Base-by-base conservation (phyloP, 2,329 filamentous ascomycete genomes). In the Fusarium coicis region DNA sequence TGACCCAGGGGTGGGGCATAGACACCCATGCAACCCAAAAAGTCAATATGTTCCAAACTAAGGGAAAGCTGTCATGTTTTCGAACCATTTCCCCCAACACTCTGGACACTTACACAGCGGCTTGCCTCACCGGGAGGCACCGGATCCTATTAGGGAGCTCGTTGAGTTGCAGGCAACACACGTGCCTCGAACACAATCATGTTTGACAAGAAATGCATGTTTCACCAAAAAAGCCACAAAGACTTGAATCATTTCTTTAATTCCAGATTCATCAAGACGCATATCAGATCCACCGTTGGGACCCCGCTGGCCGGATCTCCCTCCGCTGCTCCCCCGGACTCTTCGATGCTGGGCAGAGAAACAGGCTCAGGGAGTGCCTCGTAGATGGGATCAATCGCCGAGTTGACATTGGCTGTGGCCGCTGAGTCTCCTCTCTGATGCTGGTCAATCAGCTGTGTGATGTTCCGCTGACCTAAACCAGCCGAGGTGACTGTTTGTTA, bases 401-500 rank as follows among this genome's bases (percentile, higher is more conserved):
- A 36, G 26, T 60, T 43, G 53, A 58, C 61, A 70, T 71, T 73
- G 55, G 49, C 59, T 56, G 43, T 53, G 23, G 21, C 52, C 49
- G 40, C 46, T 47, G 50, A 50, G 60, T 46, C 50, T 73, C 57
- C 52, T 53, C 53, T 54, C 46, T 66, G 43, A 62, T 46, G 57
- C 50, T 63, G 42, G 57, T 70, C 49, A 60, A 66, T 61, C 54
- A 63, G 55, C 60, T 53, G 37, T 61, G 36, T 34, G 43, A 40
- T 47, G 55, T 66, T 63, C 37, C 65, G 63, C 56, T 54, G 56
- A 54, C 52, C 37, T 71, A 44, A 50, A 58, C 56, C 57, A 72
- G 47, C 74, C 74, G 74, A 76, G 74, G 74, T 58, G 66, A 57
- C 61, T 63, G 57, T 44, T 66, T 50, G 59, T 59, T 46, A 44